Conservation (phyloP, 352 stramenopile species). For the Phytopythium litorale region DNA sequence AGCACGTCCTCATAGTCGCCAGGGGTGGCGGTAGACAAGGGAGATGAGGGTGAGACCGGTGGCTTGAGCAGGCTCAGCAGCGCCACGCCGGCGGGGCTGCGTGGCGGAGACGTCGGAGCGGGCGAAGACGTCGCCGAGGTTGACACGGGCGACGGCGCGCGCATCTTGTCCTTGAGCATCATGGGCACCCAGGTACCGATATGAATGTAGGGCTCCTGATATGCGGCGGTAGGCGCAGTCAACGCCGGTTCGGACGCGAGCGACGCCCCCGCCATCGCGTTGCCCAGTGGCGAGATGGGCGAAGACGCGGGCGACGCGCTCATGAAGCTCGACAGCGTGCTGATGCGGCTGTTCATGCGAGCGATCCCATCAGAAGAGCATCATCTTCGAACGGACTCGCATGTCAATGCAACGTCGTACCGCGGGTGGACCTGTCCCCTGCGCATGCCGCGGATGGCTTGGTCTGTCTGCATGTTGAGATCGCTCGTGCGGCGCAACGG, state of each 20-base stretch:
- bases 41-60: background rate
- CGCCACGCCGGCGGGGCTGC: background rate
- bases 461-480: slow-evolving; percentile 52
- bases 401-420: background rate
- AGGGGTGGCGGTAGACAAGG: background rate
- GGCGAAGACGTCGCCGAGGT: background rate
- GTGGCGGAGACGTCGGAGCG: slow-evolving; percentile 3
- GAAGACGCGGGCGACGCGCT: slow-evolving; percentile 7
- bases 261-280: slow-evolving; percentile 7
- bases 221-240: slow-evolving; percentile 12
- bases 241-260: background rate
- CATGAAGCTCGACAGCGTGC: slow-evolving; percentile 10
- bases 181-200: slow-evolving; percentile 74
- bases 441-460: slow-evolving; percentile 47
- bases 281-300: slow-evolving; percentile 29
- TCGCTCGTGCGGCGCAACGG: slow-evolving; percentile 47
- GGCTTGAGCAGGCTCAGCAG: slow-evolving; percentile 33
- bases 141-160: background rate
- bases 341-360: slow-evolving; percentile 13
- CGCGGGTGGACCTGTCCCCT: slow-evolving; percentile 13
- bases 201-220: slow-evolving; percentile 71
- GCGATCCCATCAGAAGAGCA: background rate
- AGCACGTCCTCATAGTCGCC: slow-evolving; percentile 65
- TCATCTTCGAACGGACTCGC: background rate
- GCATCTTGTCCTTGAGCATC: slow-evolving; percentile 42